phyloP scores from a whole-genome alignment of 306 rosid genomes.

The Arachis stenosperma region DNA sequence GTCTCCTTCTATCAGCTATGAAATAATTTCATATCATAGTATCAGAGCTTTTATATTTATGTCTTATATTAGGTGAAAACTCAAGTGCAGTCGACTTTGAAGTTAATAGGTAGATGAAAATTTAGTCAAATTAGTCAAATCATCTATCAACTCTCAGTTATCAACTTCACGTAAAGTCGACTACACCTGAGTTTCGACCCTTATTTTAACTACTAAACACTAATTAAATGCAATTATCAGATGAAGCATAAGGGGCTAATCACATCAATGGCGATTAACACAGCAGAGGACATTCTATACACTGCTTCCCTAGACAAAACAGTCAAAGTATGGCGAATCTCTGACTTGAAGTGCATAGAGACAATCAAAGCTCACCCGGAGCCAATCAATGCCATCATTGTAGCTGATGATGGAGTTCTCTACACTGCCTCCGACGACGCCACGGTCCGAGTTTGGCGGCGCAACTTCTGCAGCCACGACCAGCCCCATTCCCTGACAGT shows the following conservation, averaged over 20 bases:
- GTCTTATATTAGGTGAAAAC: no score
- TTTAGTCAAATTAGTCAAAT: no score
- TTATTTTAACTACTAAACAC: no score
- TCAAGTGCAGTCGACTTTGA: no score
- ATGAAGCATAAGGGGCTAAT: slow-evolving; percentile 78
- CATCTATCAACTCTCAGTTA: no score
- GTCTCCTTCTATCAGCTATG: no score
- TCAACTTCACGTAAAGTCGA: no score
- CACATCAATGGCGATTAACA: slow-evolving; percentile 80
- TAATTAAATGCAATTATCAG: slow-evolving; percentile 33
- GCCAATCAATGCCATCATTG: slow-evolving; percentile 64
- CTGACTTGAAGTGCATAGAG: slow-evolving; percentile 88
- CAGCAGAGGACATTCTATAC: slow-evolving; percentile 76
- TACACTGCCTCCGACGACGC: slow-evolving; percentile 91
- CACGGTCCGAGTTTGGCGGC: slow-evolving; percentile 79
- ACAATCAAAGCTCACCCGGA: slow-evolving; percentile 79
- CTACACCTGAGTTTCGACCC: no score
- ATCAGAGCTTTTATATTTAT: no score
- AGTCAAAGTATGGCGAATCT: slow-evolving; percentile 81
- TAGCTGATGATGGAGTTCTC: slow-evolving; percentile 73
- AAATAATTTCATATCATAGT: no score
- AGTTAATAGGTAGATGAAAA: no score
- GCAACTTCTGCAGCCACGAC: slow-evolving; percentile 65
- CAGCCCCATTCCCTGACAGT: slow-evolving; percentile 79
- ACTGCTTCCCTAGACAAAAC: slow-evolving; percentile 84